Conservation (phyloP, 805 yeast species). For the Priceomyces carsonii region DNA sequence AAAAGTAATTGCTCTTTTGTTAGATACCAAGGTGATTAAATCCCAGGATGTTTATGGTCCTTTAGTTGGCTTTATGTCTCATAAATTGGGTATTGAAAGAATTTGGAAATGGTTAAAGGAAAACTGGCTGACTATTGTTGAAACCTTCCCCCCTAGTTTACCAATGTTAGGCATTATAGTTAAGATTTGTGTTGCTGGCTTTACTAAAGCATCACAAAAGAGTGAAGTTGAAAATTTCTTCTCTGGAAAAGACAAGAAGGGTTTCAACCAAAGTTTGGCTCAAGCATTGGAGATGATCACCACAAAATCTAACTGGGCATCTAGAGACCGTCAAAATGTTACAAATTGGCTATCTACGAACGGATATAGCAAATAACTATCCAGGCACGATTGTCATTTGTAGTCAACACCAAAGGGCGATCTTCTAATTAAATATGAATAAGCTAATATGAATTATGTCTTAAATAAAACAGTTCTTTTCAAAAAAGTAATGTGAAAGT, state of each 20-base stretch:
- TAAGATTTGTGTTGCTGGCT: constrained; percentile 57
- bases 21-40: constrained; percentile 58
- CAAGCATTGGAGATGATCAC: constrained; percentile 63
- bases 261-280: constrained; percentile 64
- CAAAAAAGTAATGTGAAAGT: constrained; percentile 44
- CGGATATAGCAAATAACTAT: constrained; percentile 25
- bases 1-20: constrained; percentile 55
- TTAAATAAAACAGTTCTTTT: too few species aligned
- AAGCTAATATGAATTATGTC: too few species aligned
- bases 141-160: constrained; percentile 76
- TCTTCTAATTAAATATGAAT: too few species aligned
- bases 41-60: constrained; percentile 77
- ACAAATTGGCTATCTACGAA: constrained; percentile 48
- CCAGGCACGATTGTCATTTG: constrained; percentile 1
- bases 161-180: constrained; percentile 80
- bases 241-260: constrained; percentile 55
- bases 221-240: constrained; percentile 54
- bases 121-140: constrained; percentile 71
- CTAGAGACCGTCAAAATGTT: constrained; percentile 52
- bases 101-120: constrained; percentile 71
- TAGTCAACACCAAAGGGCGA: neutral
- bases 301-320: constrained; percentile 57
- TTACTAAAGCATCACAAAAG: constrained; percentile 55
- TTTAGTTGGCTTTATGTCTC: constrained; percentile 67
- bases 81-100: constrained; percentile 63